Percentiles rank a stretch among this genome's conserved stretches.
Evolutionary conservation across 2,329 filamentous ascomycete genomes (phyloP).

Genomic region (Endoconidiophora polonica): DNA sequence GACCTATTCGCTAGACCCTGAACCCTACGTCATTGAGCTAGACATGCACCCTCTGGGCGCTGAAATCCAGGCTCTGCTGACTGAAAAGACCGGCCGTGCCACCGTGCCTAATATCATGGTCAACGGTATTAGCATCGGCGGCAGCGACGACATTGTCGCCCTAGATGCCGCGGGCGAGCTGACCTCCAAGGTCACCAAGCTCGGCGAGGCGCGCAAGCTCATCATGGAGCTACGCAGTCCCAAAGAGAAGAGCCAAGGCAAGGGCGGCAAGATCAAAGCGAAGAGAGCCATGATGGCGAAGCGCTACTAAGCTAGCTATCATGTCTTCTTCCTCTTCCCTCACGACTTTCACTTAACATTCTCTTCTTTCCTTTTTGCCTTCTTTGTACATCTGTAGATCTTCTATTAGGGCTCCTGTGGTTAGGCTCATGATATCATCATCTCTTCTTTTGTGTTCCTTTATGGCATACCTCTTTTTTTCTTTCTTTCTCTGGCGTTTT

Average conservation of each 20-base stretch:
- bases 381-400: no score
- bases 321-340: background rate
- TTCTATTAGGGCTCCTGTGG: background rate
- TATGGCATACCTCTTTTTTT: background rate
- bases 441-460: background rate
- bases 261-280: conserved; percentile 3
- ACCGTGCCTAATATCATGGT: conserved; percentile 91
- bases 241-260: background rate
- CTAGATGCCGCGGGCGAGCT: conserved; percentile 53
- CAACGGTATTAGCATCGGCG: conserved; percentile 76
- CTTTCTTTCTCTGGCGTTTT: conserved; percentile 2
- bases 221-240: conserved; percentile 8
- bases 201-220: conserved; percentile 38
- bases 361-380: no score
- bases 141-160: conserved; percentile 67
- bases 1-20: conserved; percentile 66
- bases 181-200: conserved; percentile 50
- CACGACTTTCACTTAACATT: background rate
- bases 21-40: conserved; percentile 78
- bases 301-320: background rate
- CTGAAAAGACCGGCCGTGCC: conserved; percentile 55
- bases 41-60: conserved; percentile 63
- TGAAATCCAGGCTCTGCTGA: conserved; percentile 55
- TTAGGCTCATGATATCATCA: background rate
- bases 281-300: conserved; percentile 1